Percentiles rank a stretch among this genome's conserved stretches.
These are phyloP conservation scores for Terana coerulea DNA, from an alignment of 768 basidiomycete genomes.

Conservation along the genomic window DNA sequence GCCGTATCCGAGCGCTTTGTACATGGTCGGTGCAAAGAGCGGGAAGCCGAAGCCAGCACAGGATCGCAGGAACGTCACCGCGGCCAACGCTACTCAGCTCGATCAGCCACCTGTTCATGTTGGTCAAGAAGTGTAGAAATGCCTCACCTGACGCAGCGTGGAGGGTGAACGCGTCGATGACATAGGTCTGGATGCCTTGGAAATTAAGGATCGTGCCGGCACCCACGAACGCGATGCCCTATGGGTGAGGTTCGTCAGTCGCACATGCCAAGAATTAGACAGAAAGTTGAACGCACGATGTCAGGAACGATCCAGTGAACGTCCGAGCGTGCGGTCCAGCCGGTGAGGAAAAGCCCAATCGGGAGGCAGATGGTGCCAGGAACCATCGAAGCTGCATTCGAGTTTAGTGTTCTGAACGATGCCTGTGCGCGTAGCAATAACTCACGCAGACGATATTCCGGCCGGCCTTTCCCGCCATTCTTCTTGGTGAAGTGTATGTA, in stretches of 20 bases:
- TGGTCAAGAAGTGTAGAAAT: conserved; percentile 33
- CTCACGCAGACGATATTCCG: conserved; percentile 52
- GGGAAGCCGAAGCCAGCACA: conserved; percentile 72
- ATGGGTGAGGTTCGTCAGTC: neutral
- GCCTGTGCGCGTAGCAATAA: neutral
- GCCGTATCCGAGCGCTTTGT: conserved; percentile 58
- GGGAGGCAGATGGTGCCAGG: conserved; percentile 59
- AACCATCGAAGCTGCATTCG: conserved; percentile 47
- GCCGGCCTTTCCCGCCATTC: conserved; percentile 49
- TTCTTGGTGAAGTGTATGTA: conserved; percentile 48
- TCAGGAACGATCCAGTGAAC: conserved; percentile 71
- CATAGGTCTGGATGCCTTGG: conserved; percentile 61
- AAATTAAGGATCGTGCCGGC: conserved; percentile 58
- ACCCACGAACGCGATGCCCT: conserved; percentile 58
- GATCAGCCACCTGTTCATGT: no score
- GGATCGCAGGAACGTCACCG: conserved; percentile 57
- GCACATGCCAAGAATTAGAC: neutral
- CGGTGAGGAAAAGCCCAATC: conserved; percentile 62
- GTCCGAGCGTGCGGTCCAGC: conserved; percentile 59
- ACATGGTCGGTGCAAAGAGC: conserved; percentile 70
- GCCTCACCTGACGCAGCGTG: conserved; percentile 65
- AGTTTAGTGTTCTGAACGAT: neutral
- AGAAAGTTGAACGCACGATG: conserved; percentile 39
- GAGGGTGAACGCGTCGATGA: conserved; percentile 63
- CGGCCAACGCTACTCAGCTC: conserved; percentile 63